Conservation (phyloP, 2,329 filamentous ascomycete species). For the Aspergillus sp. region DNA sequence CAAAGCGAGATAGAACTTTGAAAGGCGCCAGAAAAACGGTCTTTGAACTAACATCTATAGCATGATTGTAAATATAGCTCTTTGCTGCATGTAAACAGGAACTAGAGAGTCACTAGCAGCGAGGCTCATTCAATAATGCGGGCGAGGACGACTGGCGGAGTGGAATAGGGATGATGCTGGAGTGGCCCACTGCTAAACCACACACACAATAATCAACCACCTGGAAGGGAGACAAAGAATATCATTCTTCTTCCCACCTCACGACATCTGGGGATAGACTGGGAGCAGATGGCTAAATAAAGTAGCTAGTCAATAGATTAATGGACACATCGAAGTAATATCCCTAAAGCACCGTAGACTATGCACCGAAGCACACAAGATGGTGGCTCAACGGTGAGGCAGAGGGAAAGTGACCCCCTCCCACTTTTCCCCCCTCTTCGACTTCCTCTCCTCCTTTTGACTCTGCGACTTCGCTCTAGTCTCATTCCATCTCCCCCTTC, state of each 20-base stretch:
- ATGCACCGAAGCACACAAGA: background rate
- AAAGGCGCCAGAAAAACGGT: background rate
- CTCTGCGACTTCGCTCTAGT: constrained; percentile 6
- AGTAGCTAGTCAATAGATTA: background rate
- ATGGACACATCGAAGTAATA: background rate
- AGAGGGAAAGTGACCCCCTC: constrained; percentile 16
- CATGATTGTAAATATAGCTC: constrained; percentile 2
- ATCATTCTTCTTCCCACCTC: background rate
- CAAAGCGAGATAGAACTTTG: background rate
- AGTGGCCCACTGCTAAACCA: constrained; percentile 46
- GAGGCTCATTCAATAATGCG: constrained; percentile 20
- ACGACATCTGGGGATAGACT: background rate
- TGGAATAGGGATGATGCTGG: constrained; percentile 43
- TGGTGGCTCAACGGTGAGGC: constrained; percentile 9
- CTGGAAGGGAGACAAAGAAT: constrained; percentile 8
- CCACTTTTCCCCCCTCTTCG: constrained; percentile 23
- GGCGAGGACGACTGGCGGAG: constrained; percentile 39
- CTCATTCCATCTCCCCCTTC: constrained; percentile 14
- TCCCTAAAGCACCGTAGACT: background rate
- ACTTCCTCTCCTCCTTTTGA: constrained; percentile 8
- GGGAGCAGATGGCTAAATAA: background rate
- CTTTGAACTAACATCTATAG: background rate
- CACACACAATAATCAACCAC: constrained; percentile 33
- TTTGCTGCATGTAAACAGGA: background rate
- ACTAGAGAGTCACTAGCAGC: constrained; percentile 12